Evolutionary conservation across 1,284 basidiomycete species (phyloP).

Genomic region (Ustilago xerochloae): DNA sequence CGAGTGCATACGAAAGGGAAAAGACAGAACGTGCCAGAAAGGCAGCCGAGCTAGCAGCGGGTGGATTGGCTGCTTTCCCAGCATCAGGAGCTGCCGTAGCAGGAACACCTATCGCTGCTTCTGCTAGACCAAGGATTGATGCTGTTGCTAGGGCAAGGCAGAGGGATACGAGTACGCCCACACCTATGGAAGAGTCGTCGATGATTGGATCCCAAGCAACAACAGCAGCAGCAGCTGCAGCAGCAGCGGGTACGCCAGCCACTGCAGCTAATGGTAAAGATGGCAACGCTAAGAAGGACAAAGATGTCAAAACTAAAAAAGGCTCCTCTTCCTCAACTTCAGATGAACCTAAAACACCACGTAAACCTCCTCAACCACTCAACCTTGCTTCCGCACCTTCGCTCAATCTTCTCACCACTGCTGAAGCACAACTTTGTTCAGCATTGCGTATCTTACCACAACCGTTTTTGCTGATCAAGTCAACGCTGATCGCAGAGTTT

Average conservation of each 20-base stretch:
- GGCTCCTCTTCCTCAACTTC: not conserved
- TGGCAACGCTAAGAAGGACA: slow-evolving; percentile 22
- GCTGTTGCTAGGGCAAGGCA: slow-evolving; percentile 49
- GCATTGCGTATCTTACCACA: slow-evolving; percentile 62
- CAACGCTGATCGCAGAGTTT: slow-evolving; percentile 59
- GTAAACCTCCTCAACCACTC: slow-evolving; percentile 57
- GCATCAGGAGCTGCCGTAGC: slow-evolving; percentile 49
- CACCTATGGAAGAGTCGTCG: slow-evolving; percentile 39
- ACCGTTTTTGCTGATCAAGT: slow-evolving; percentile 65
- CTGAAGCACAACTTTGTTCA: slow-evolving; percentile 63
- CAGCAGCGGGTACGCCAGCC: slow-evolving; percentile 8
- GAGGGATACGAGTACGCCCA: slow-evolving; percentile 51
- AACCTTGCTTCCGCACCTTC: slow-evolving; percentile 60
- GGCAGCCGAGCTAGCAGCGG: slow-evolving; percentile 61
- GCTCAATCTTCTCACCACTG: slow-evolving; percentile 59
- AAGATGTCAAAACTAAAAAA: slow-evolving; percentile 34
- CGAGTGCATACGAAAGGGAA: slow-evolving; percentile 61
- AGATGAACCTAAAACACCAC: slow-evolving; percentile 50
- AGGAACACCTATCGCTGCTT: slow-evolving; percentile 32
- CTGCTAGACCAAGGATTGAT: slow-evolving; percentile 36
- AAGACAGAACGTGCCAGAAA: slow-evolving; percentile 59
- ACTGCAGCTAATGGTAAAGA: slow-evolving; percentile 22
- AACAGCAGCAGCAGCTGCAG: slow-evolving; percentile 9
- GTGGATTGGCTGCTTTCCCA: slow-evolving; percentile 56
- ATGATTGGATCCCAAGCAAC: slow-evolving; percentile 3